Percentiles rank a stretch among this genome's conserved stretches.
phyloP scores from a whole-genome alignment of 805 yeast genomes.

The Candida pini region DNA sequence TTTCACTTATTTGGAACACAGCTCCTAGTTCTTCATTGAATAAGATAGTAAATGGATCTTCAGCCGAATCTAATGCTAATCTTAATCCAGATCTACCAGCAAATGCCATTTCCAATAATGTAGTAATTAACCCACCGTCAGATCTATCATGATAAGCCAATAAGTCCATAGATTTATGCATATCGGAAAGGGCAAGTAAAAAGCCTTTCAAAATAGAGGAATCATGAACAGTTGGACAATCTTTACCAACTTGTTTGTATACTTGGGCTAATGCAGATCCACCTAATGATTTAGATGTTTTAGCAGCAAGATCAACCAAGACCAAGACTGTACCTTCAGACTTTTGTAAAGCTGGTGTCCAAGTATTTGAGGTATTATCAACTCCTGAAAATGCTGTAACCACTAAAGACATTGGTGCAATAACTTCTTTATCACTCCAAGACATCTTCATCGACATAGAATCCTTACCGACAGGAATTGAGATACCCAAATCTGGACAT shows the following conservation, averaged over 20 bases:
- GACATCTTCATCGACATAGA: conserved; percentile 99
- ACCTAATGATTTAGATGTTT: conserved; percentile 58
- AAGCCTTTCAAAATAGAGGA: conserved; percentile 58
- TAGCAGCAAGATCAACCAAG: conserved; percentile 71
- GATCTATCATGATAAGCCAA: conserved; percentile 92
- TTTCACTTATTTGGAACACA: conserved; percentile 74
- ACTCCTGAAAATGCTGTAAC: conserved; percentile 93
- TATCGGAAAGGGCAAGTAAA: conserved; percentile 58
- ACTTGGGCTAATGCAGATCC: conserved; percentile 96
- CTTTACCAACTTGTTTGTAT: conserved; percentile 78
- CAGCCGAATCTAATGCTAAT: conserved; percentile 36
- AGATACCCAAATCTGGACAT: conserved; percentile 86
- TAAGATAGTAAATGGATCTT: conserved; percentile 46
- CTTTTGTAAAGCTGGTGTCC: conserved; percentile 83
- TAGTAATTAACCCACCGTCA: conserved; percentile 90
- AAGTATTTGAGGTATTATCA: conserved; percentile 74
- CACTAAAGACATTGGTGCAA: conserved; percentile 90
- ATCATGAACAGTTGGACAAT: conserved; percentile 78
- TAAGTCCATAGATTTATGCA: conserved; percentile 65
- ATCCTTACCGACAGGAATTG: conserved; percentile 98
- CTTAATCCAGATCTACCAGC: conserved; percentile 87
- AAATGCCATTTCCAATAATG: conserved; percentile 93
- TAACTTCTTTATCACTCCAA: conserved; percentile 89
- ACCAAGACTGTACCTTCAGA: conserved; percentile 55
- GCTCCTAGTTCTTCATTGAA: conserved; percentile 96